Percentiles rank a stretch among this genome's conserved stretches.
Conservation (phyloP, 2,329 filamentous ascomycete genomes). For the Stenocarpella maydis region DNA sequence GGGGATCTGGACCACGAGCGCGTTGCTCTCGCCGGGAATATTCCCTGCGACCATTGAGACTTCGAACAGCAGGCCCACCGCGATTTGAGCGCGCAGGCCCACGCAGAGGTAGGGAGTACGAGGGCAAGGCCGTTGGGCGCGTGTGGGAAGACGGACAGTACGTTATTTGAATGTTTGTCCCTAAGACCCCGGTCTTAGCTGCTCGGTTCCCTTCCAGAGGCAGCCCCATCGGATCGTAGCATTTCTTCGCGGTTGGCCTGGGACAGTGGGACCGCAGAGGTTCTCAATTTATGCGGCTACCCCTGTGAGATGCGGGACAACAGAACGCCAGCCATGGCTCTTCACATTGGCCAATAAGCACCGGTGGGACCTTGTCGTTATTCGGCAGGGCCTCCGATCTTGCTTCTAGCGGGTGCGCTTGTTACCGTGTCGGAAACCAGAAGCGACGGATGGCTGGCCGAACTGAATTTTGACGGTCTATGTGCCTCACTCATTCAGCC, state of each 20-base stretch:
- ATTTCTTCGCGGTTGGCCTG: neutral
- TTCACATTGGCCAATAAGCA: neutral
- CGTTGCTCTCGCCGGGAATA: conserved; percentile 11
- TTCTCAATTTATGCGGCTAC: neutral
- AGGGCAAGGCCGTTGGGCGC: too few species aligned
- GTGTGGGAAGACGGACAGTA: neutral
- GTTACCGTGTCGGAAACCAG: too few species aligned
- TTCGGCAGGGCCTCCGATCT: neutral
- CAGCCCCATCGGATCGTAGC: neutral
- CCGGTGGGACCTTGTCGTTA: neutral
- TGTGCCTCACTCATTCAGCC: neutral
- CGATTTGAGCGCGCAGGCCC: neutral
- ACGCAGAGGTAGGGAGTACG: neutral
- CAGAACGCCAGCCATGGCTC: neutral
- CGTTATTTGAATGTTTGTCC: neutral
- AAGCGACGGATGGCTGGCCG: neutral
- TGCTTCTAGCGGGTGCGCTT: neutral
- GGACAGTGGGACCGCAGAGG: neutral
- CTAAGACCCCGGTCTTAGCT: neutral
- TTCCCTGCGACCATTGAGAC: conserved; percentile 7
- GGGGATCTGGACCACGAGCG: conserved; percentile 15
- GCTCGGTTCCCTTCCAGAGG: conserved; percentile 1
- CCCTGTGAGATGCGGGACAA: neutral
- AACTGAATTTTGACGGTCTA: too few species aligned
- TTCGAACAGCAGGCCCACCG: neutral